Base-by-base conservation (phyloP, 345 rosid species). In the Linum trigynum region DNA sequence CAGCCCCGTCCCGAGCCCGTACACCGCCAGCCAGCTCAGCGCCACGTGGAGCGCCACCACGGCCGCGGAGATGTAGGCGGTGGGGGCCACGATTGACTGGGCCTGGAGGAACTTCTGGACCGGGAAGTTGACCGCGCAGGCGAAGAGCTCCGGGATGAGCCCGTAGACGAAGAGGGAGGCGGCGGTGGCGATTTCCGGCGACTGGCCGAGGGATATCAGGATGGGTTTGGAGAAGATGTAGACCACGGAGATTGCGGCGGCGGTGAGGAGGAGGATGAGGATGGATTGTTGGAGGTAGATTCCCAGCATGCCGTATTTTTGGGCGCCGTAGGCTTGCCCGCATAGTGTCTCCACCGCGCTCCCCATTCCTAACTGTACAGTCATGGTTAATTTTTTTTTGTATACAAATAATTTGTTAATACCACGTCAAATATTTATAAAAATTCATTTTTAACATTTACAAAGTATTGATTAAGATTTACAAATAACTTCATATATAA, bases 261-360 rank as follows among this genome's bases (percentile, higher is more conserved):
- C 38, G 37, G 62, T 59, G 38, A 59, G 14, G 9, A 39, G 7
- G 3, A 36, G 62, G 62, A 59, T 38, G 62, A 59, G 32, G 2
- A 39, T 59, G 32, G 62, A 59, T 7, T 12, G 37, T 59, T 59
- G 62, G 39, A 59, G 62, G 39, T 59, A 59, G 7, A 59, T 59
- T 4, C 62, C 62, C 2, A 59, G 62, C 62, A 59, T 59, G 5
- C 3, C 15, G 62, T 59, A 59, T 15, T 59, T 59, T 23, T 59
- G 38, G 15, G 62, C 62, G 4, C 62, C 62, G 39, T 17, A 59
- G 14, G 40, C 62, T 59, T 59, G 62, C 1, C 62, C 62, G 15
- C 62, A 59, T 35, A 36, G 40, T 23, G 62, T 59, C 62, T 59
- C 62, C 39, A 59, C 62, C 39, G 62, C 62, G 39, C 62, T 59